phyloP scores from a whole-genome alignment of 352 stramenopile species.

The Phytophthora podocarpi region DNA sequence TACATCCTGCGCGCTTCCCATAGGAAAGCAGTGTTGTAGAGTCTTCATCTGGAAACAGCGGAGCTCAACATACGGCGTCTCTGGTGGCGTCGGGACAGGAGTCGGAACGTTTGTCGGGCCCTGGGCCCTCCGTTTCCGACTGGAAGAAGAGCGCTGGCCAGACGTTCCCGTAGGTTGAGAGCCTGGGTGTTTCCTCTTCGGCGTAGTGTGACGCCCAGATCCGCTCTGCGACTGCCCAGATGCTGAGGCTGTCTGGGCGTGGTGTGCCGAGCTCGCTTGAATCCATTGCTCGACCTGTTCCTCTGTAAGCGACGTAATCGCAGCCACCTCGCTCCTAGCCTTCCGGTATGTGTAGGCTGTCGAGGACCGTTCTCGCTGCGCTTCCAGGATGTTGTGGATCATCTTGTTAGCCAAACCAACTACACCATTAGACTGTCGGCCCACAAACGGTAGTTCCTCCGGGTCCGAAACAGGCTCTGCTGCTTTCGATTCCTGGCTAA shows the following conservation, averaged over 20 bases:
- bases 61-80: conserved; percentile 52
- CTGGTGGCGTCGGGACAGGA: conserved; percentile 2
- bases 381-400: conserved; percentile 55
- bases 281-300: conserved; percentile 76
- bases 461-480: conserved; percentile 33
- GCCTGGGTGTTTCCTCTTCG: conserved; percentile 56
- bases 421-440: conserved; percentile 37
- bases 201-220: conserved; percentile 45
- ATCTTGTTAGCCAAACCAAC: conserved; percentile 51
- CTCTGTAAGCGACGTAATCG: conserved; percentile 64
- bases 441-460: conserved; percentile 59
- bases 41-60: conserved; percentile 63
- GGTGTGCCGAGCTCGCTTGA: conserved; percentile 32
- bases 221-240: conserved; percentile 37
- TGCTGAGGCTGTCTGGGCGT: conserved; percentile 19
- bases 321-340: conserved; percentile 56
- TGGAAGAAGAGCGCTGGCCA: conserved; percentile 38
- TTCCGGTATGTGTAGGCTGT: conserved; percentile 53
- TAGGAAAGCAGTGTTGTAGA: conserved; percentile 31
- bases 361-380: conserved; percentile 59
- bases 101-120: conserved; percentile 4
- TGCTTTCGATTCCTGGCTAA: conserved; percentile 30
- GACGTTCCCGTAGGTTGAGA: conserved; percentile 20
- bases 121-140: conserved; percentile 51
- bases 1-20: conserved; percentile 42